Conservation (phyloP, 768 basidiomycete species). For the Polyporus arcularius region DNA sequence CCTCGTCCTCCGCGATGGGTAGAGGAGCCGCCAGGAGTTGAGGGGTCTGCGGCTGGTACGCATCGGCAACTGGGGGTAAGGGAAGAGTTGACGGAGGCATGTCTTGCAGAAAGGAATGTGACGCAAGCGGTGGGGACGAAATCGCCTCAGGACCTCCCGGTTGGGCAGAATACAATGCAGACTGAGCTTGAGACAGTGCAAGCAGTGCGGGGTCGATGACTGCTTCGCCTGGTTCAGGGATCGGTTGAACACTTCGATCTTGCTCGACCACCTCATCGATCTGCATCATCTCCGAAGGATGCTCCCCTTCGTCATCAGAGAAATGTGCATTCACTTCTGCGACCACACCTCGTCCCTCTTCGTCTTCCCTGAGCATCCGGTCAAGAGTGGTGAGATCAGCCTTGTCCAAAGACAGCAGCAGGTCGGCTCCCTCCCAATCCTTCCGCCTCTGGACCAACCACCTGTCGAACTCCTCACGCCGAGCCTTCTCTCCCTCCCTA, state of each 20-base stretch:
- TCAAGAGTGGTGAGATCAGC: constrained; percentile 38
- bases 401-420: constrained; percentile 31
- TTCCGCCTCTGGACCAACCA: constrained; percentile 26
- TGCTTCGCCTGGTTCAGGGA: constrained; percentile 2
- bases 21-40: neutral
- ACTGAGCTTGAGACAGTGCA: constrained; percentile 25
- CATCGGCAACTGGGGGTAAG: neutral
- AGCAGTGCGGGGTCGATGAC: constrained; percentile 35
- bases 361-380: constrained; percentile 34
- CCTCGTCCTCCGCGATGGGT: neutral
- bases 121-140: neutral
- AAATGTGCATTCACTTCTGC: neutral
- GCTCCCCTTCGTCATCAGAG: neutral
- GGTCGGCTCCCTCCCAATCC: constrained; percentile 32
- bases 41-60: constrained; percentile 3
- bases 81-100: too few relatives aligned
- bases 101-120: neutral
- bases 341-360: constrained; percentile 19
- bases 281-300: neutral
- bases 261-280: neutral
- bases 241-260: neutral
- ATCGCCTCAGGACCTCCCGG: neutral
- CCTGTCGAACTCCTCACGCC: constrained; percentile 22
- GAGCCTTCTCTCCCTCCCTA: constrained; percentile 28
- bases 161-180: neutral